Percentiles rank a stretch among this genome's conserved stretches.
Evolutionary conservation across 2,329 filamentous ascomycete species (phyloP).

Genomic region (Ambrosiella xylebori): DNA sequence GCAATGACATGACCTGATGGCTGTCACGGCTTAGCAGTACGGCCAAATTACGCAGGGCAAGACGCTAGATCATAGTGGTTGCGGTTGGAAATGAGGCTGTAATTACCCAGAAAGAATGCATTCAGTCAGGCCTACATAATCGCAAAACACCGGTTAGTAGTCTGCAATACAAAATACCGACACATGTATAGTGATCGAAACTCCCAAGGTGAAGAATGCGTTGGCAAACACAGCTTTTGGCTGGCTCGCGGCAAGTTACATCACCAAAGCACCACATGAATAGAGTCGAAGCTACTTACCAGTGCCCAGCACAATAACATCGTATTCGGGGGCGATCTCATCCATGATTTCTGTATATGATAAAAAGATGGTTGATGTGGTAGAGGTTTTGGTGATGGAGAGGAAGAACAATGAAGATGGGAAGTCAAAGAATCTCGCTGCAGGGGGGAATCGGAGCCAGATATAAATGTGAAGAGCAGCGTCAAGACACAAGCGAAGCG

Average conservation of each 20-base stretch:
- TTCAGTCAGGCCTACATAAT: slow-evolving; percentile 69
- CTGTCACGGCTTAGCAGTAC: no score
- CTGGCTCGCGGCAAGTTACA: not conserved
- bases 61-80: not conserved
- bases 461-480: slow-evolving; percentile 8
- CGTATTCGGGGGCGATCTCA: slow-evolving; percentile 95
- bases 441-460: slow-evolving; percentile 9
- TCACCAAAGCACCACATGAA: not conserved
- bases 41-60: not conserved
- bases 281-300: slow-evolving; percentile 37
- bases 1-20: not conserved
- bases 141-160: slow-evolving; percentile 17
- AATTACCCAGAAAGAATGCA: slow-evolving; percentile 92
- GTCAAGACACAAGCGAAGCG: slow-evolving; percentile 4
- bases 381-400: slow-evolving; percentile 16
- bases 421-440: slow-evolving; percentile 8
- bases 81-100: not conserved
- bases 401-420: slow-evolving; percentile 6
- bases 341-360: slow-evolving; percentile 49
- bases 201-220: not conserved
- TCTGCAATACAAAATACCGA: not conserved
- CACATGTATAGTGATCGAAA: not conserved
- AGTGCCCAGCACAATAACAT: slow-evolving; percentile 96
- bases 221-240: not conserved
- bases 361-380: slow-evolving; percentile 17